A percentile compares a stretch with the other conserved stretches of the same genome.
Evolutionary conservation across 176 grass and related monocot species (phyloP).

Genomic region (Elaeis guineensis): DNA sequence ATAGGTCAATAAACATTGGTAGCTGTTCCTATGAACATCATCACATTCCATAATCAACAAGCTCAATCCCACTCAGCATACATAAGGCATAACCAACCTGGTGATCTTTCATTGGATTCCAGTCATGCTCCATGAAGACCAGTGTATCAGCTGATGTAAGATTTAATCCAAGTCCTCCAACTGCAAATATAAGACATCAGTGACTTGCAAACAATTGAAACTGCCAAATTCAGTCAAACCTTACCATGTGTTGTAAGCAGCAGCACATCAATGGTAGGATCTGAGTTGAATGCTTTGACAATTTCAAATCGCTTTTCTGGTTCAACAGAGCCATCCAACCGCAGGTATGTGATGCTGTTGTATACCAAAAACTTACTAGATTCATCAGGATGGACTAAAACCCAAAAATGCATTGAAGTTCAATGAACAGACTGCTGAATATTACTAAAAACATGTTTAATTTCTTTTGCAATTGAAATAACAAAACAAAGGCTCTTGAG

Average conservation of each 20-base stretch:
- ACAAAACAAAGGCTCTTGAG: no score
- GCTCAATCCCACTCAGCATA: no score
- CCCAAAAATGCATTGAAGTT: not conserved
- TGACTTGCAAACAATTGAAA: not conserved
- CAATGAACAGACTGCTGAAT: no score
- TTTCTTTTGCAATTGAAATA: no score
- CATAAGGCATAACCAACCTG: conserved; percentile 39
- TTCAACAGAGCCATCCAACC: conserved; percentile 89
- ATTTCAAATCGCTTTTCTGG: conserved; percentile 96
- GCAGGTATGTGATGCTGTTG: conserved; percentile 80
- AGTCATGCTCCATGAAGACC: conserved; percentile 99
- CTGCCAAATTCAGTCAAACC: not conserved
- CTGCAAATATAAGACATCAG: conserved; percentile 35
- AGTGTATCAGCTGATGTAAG: conserved; percentile 96
- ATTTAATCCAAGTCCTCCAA: conserved; percentile 95
- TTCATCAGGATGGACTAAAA: not conserved
- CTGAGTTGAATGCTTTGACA: conserved; percentile 96
- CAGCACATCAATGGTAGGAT: conserved; percentile 95
- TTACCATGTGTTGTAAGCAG: conserved; percentile 87
- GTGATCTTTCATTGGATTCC: conserved; percentile 99
- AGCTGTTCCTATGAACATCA: no score
- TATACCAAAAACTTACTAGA: conserved; percentile 7
- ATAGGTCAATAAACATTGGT: no score
- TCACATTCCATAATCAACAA: no score
- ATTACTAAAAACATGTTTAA: no score